Percentiles rank a stretch among this genome's conserved stretches.
phyloP scores from a whole-genome alignment of 495 filamentous ascomycete species.

The Cercophora sp. region DNA sequence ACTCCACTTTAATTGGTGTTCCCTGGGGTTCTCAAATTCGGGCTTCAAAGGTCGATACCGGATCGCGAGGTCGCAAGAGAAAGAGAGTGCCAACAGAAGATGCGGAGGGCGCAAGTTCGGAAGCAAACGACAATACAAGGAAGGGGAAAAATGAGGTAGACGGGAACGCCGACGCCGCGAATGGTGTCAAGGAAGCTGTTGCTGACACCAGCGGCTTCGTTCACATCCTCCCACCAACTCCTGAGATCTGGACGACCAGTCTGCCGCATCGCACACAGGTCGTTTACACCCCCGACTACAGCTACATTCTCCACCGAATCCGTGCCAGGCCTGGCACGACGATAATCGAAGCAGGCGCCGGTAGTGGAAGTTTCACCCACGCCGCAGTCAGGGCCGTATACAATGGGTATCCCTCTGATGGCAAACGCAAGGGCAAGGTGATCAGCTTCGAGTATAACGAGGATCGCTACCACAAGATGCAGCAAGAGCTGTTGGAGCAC shows the following conservation, averaged over 20 bases:
- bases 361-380: constrained; percentile 93
- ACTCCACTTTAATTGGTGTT: constrained; percentile 73
- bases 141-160: constrained; percentile 22
- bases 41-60: constrained; percentile 86
- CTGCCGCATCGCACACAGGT: constrained; percentile 95
- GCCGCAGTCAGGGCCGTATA: constrained; percentile 84
- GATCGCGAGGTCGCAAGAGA: constrained; percentile 64
- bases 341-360: constrained; percentile 90
- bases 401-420: constrained; percentile 61
- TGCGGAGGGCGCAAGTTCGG: constrained; percentile 26
- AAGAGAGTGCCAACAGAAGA: constrained; percentile 55
- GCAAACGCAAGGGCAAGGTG: constrained; percentile 62
- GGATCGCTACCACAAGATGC: constrained; percentile 66
- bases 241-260: constrained; percentile 86
- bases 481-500: constrained; percentile 70
- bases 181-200: constrained; percentile 41
- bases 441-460: constrained; percentile 93
- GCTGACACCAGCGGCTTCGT: constrained; percentile 78
- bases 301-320: constrained; percentile 86
- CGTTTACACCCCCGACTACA: constrained; percentile 96
- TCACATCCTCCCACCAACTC: constrained; percentile 85
- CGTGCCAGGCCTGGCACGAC: constrained; percentile 73
- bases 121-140: constrained; percentile 21
- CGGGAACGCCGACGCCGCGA: constrained; percentile 20
- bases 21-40: constrained; percentile 90